Percentiles rank a stretch among this genome's conserved stretches.
These are phyloP conservation scores for Paulownia fortunei DNA, from an alignment of 257 asterid genomes.

Conservation along the genomic window DNA sequence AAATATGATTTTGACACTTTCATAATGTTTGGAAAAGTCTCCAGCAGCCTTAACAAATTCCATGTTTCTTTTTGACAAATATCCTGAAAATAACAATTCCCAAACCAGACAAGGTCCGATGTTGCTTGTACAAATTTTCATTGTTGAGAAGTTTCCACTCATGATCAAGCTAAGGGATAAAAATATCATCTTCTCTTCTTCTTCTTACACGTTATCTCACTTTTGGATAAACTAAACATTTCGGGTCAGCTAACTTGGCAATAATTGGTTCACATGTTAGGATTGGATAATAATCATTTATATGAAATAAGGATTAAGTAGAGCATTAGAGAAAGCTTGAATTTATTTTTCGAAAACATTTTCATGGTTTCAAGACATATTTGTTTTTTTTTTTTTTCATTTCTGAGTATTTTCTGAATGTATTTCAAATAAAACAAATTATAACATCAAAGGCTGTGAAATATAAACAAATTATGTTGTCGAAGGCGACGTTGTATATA, in stretches of 20 bases:
- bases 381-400: too few relatives aligned
- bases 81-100: not conserved
- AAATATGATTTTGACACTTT: not conserved
- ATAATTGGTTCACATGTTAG: not conserved
- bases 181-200: not conserved
- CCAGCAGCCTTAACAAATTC: slow-evolving; percentile 7
- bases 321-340: too few relatives aligned
- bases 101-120: not conserved
- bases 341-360: too few relatives aligned
- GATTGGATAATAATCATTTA: too few relatives aligned
- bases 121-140: not conserved
- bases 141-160: not conserved
- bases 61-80: slow-evolving; percentile 7
- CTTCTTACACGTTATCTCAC: not conserved
- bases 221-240: not conserved
- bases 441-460: too few relatives aligned
- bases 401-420: too few relatives aligned
- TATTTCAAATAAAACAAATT: too few relatives aligned
- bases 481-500: too few relatives aligned
- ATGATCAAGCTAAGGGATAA: not conserved
- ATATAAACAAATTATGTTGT: too few relatives aligned
- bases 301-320: too few relatives aligned
- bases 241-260: not conserved
- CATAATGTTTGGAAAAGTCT: not conserved
- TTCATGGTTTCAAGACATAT: too few relatives aligned